phyloP scores from a whole-genome alignment of 148 eudicot genomes.

The Dianthus caryophyllus region DNA sequence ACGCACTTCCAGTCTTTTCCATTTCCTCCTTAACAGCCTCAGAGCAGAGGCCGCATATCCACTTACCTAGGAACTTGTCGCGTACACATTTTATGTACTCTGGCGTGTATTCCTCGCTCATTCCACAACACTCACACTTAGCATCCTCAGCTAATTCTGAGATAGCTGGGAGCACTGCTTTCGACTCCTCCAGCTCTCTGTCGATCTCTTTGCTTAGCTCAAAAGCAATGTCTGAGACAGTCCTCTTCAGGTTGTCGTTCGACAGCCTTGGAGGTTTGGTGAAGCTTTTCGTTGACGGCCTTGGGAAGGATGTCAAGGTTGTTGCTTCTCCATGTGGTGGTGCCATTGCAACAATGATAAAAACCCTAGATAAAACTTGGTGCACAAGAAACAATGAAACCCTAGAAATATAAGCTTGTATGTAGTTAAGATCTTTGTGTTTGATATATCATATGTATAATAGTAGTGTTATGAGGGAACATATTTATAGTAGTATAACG shows the following conservation, averaged over 20 bases:
- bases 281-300: constrained; percentile 12
- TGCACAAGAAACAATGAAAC: not conserved
- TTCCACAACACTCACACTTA: constrained; percentile 84
- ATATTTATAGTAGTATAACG: constrained; percentile 18
- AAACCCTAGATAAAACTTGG: not conserved
- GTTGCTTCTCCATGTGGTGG: constrained; percentile 61
- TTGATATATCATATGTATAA: not conserved
- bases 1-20: constrained; percentile 57
- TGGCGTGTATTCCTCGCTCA: constrained; percentile 78
- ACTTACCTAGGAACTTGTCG: constrained; percentile 48
- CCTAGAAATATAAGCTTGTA: not conserved
- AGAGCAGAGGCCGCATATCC: constrained; percentile 63
- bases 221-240: constrained; percentile 61
- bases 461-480: not conserved
- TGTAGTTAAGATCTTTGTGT: too few relatives aligned
- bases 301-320: constrained; percentile 21
- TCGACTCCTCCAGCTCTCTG: constrained; percentile 19
- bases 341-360: constrained; percentile 42
- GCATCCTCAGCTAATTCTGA: constrained; percentile 67
- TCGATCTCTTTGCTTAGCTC: constrained; percentile 42
- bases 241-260: constrained; percentile 45
- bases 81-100: constrained; percentile 52
- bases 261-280: constrained; percentile 37
- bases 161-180: constrained; percentile 38
- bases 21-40: constrained; percentile 67